Evolutionary conservation across 2,329 filamentous ascomycete species (phyloP), one percentile per base, ranked within the genome.

Genomic region (Aspergillus ochraceoroseus): DNA sequence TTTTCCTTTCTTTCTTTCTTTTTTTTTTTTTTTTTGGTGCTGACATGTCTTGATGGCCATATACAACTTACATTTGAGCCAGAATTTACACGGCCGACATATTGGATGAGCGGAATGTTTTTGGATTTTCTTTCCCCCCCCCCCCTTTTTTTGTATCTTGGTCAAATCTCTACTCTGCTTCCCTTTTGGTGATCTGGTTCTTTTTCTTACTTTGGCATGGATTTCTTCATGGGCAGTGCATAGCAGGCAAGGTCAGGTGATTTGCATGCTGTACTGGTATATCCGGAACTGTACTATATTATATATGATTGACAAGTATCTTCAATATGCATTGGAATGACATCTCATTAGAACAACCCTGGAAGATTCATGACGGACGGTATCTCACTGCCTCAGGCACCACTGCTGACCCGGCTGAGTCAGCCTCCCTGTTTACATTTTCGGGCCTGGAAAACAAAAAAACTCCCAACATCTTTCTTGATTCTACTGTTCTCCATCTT

Each of bases 81-180:
- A 43, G 37, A 41, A 52, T 53, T 44, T 47, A 54, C 52, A 48
- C 40, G 41, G 49, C 46, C 48, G 39, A 46, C 49, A 43, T 46
- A 51, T 48, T 54, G 55, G 54, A 58, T 58, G 55, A 58, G 54
- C 53, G 56, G 49, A 49, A 57, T 55, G 37, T 44, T 44, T 48
- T 32, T 41, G 39, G 50, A 40, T 33, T 18, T 38, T 31, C 8
- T 34, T 8, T 40, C 13, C 28, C 14, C 13, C 13, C 9, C 32
- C 3, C 17, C 41, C 33, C 36, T 44, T 43, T 35, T 44, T 42
- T 41, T 48, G 32, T 53, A 36, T 51, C 49, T 52, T 56, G 45
- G 57, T 59, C 53, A 59, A 61, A 55, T 58, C 59, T 60, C 61
- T 62, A 59, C 62, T 64, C 61, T 52, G 32, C 37, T 38, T 39